Conservation (phyloP, 192 early-diverging fungal species). For the Backusella morwellensis region DNA sequence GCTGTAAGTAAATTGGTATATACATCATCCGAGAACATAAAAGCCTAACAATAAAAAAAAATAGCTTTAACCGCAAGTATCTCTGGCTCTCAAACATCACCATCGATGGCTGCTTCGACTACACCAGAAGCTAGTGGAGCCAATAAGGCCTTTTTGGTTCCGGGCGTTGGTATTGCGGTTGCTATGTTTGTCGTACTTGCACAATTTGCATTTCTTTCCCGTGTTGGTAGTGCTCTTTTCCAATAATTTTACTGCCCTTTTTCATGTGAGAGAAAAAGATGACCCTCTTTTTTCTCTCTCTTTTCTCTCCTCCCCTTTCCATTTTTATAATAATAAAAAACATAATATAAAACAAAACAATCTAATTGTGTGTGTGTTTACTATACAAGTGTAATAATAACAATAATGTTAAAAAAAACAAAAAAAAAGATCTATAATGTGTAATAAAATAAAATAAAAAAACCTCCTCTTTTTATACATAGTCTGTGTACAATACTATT, state of each 20-base stretch:
- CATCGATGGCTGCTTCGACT: background rate
- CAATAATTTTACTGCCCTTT: background rate
- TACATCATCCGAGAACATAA: background rate
- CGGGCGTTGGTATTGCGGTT: background rate
- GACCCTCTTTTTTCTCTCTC: background rate
- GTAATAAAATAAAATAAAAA: background rate
- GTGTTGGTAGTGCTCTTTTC: background rate
- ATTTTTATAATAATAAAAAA: background rate
- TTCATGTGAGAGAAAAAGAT: too few relatives aligned
- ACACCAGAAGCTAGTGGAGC: background rate
- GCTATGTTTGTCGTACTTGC: background rate
- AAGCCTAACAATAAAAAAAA: background rate
- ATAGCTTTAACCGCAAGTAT: background rate
- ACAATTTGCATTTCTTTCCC: slow-evolving; percentile 5
- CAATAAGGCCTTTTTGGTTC: background rate
- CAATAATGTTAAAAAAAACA: too few relatives aligned
- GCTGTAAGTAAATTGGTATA: background rate
- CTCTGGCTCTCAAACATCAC: background rate
- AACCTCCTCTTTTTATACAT: background rate
- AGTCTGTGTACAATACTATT: too few relatives aligned
- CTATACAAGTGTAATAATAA: background rate
- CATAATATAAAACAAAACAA: background rate
- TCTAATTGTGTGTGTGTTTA: background rate
- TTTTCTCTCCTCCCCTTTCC: background rate
- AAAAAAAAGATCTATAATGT: background rate